Evolutionary conservation across 305 asterid genomes (phyloP).

Genomic region (Fraxinus greggii): DNA sequence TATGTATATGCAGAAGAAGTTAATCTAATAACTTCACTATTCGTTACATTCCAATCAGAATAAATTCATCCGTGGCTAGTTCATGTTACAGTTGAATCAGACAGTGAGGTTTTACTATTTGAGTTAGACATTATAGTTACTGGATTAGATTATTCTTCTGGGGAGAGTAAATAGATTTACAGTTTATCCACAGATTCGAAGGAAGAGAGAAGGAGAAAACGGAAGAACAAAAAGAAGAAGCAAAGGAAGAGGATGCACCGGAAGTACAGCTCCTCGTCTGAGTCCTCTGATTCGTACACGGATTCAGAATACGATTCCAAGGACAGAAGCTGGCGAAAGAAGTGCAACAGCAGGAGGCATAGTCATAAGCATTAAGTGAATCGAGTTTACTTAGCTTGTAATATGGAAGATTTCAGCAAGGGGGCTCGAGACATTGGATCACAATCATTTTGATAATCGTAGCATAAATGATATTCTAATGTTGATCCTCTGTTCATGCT

Average conservation of each 20-base stretch:
- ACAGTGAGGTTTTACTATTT: conserved; percentile 74
- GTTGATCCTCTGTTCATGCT: background rate
- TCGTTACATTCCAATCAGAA: no score
- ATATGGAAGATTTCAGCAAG: conserved; percentile 6
- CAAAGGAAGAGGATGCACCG: conserved; percentile 61
- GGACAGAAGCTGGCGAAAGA: conserved; percentile 57
- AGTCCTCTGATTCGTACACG: conserved; percentile 64
- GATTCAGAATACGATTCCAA: conserved; percentile 78
- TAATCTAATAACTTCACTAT: no score
- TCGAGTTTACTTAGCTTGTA: background rate
- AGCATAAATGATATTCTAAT: background rate
- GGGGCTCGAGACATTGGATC: background rate
- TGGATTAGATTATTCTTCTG: no score
- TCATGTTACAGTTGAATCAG: no score
- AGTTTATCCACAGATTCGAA: no score
- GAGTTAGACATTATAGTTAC: conserved; percentile 64
- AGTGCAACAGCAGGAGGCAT: conserved; percentile 64
- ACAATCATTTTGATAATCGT: background rate
- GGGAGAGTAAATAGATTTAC: no score
- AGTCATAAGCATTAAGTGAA: conserved; percentile 45
- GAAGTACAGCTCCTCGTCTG: conserved; percentile 62
- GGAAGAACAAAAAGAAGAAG: conserved; percentile 42
- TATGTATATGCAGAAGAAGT: no score
- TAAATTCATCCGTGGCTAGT: no score
- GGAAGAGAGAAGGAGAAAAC: no score